Evolutionary conservation across 2,329 filamentous ascomycete species (phyloP).

Genomic region (Arthrobotrys sinensis): DNA sequence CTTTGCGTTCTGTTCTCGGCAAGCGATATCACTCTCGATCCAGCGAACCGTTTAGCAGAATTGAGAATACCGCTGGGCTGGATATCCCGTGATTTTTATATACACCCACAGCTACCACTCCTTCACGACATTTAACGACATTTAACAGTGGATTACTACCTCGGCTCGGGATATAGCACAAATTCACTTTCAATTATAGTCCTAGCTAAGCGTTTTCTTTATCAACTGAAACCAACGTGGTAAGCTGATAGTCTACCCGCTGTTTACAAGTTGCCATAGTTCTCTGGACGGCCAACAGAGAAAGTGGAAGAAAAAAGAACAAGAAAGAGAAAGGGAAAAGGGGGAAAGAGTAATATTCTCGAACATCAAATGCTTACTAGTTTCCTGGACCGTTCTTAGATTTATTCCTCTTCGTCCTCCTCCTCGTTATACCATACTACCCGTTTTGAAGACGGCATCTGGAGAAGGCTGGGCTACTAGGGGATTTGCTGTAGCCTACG

Average conservation of each 20-base stretch:
- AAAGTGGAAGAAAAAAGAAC: background rate
- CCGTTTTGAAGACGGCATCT: constrained; percentile 47
- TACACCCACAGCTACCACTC: background rate
- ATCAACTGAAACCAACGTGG: constrained; percentile 33
- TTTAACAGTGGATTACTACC: background rate
- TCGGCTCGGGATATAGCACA: too few species aligned
- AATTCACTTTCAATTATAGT: background rate
- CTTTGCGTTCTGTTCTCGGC: background rate
- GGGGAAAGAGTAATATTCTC: background rate
- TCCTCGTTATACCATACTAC: background rate
- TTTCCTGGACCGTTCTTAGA: constrained; percentile 16
- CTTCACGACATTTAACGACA: constrained; percentile 19
- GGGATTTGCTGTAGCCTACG: constrained; percentile 60
- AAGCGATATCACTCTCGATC: constrained; percentile 10
- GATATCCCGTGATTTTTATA: constrained; percentile 29
- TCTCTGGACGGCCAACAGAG: background rate
- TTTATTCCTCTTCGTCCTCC: background rate
- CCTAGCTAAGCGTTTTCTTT: constrained; percentile 2
- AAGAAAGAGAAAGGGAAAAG: background rate
- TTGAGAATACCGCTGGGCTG: constrained; percentile 41
- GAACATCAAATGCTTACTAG: constrained; percentile 32
- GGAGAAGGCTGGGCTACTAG: constrained; percentile 58
- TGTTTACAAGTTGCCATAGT: background rate
- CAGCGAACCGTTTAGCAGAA: background rate
- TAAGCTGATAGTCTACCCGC: constrained; percentile 42